A percentile compares a stretch with the other conserved stretches of the same genome.
phyloP scores from a whole-genome alignment of 768 basidiomycete species.

The Mycena pura region DNA sequence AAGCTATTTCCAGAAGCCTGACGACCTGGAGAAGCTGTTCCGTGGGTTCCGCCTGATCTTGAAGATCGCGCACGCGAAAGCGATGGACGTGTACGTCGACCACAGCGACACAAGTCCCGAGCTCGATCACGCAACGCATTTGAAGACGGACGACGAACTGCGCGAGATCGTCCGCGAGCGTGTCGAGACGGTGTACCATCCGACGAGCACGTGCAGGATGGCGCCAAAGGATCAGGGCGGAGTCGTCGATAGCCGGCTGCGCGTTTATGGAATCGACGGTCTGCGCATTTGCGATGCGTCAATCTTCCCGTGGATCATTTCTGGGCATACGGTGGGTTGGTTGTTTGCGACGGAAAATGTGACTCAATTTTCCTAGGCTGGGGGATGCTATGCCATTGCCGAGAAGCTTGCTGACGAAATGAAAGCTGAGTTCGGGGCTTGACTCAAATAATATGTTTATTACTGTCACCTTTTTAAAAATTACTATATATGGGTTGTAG shows the following conservation, averaged over 20 bases:
- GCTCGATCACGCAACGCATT: constrained; percentile 48
- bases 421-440: constrained; percentile 32
- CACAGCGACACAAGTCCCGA: constrained; percentile 36
- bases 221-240: constrained; percentile 45
- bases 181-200: constrained; percentile 57
- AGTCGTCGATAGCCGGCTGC: constrained; percentile 33
- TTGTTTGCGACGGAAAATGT: constrained; percentile 8
- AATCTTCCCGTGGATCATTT: constrained; percentile 52
- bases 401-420: constrained; percentile 45
- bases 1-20: constrained; percentile 49
- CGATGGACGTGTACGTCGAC: constrained; percentile 47
- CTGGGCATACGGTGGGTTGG: constrained; percentile 53
- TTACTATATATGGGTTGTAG: constrained; percentile 8
- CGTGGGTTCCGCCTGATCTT: constrained; percentile 48
- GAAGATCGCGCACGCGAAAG: constrained; percentile 47
- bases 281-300: constrained; percentile 57
- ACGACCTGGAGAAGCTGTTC: constrained; percentile 51
- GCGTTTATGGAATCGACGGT: constrained; percentile 44
- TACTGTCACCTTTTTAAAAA: not conserved
- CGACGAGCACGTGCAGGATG: constrained; percentile 55
- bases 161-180: constrained; percentile 48
- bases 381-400: constrained; percentile 39
- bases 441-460: not conserved
- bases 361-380: constrained; percentile 32
- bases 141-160: constrained; percentile 50